Evolutionary conservation across 1,139 yeast genomes (phyloP).

Genomic region (Pneumocystis canis): DNA sequence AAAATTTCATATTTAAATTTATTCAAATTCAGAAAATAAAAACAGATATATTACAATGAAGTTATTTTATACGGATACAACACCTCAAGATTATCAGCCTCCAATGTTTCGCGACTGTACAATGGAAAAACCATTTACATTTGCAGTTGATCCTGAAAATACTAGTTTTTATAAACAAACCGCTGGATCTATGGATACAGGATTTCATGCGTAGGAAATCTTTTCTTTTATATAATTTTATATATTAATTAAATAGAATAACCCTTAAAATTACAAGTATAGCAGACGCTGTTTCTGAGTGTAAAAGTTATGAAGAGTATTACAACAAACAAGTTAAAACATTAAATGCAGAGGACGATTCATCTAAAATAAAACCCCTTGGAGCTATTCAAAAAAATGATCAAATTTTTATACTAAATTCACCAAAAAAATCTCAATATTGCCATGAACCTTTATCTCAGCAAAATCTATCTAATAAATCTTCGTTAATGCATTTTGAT

Average conservation of each 20-base stretch:
- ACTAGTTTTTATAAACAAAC: slow-evolving; percentile 8
- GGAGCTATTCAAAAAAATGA: not conserved
- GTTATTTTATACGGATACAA: slow-evolving; percentile 33
- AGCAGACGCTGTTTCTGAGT: not conserved
- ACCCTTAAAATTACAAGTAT: not conserved
- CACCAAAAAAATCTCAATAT: not conserved
- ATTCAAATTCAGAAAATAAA: slow-evolving; percentile 10
- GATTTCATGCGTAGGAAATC: slow-evolving; percentile 14
- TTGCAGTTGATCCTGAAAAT: slow-evolving; percentile 5
- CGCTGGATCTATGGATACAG: slow-evolving; percentile 14
- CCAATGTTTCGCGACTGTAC: slow-evolving; percentile 34
- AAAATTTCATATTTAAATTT: not conserved
- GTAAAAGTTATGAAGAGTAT: not conserved
- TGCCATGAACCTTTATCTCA: not conserved
- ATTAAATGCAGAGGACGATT: not conserved
- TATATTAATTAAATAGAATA: not conserved
- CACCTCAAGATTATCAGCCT: slow-evolving; percentile 38
- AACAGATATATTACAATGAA: slow-evolving; percentile 33
- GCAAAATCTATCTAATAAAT: not conserved
- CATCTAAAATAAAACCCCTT: not conserved
- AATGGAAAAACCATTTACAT: slow-evolving; percentile 16
- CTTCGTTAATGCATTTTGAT: not conserved
- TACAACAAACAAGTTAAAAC: not conserved
- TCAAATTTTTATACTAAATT: not conserved
- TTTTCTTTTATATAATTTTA: not conserved